Conservation (phyloP, 1,139 yeast genomes). For the Sugiyamaella neomexicana region DNA sequence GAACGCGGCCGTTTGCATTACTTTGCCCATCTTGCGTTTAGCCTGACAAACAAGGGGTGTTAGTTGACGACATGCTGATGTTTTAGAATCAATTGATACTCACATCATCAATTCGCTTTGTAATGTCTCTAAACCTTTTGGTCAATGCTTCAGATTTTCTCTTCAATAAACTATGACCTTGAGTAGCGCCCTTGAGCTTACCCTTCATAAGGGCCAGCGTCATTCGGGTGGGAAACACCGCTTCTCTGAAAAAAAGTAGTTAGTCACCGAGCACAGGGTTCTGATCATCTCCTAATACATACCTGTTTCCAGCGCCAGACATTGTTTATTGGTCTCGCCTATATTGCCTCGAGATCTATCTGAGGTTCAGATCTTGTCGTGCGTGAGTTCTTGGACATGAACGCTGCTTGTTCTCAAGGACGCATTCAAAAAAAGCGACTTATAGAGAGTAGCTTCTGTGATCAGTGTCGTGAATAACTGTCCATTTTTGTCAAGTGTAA, state of each 20-base stretch:
- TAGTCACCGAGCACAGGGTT: not conserved
- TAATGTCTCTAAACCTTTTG: conserved; percentile 92
- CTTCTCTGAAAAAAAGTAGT: conserved; percentile 38
- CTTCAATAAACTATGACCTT: conserved; percentile 89
- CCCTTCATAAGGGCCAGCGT: conserved; percentile 93
- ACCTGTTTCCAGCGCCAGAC: conserved; percentile 42
- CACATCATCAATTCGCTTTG: conserved; percentile 84
- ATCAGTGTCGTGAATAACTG: not conserved
- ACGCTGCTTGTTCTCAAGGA: not conserved
- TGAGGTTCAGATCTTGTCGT: too few species aligned
- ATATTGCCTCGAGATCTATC: not conserved
- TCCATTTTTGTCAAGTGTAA: not conserved
- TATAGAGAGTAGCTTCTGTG: not conserved
- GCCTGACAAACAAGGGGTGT: conserved; percentile 46
- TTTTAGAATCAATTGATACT: conserved; percentile 20
- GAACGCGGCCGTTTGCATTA: conserved; percentile 97
- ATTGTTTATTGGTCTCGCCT: conserved; percentile 21
- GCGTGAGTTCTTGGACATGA: too few species aligned
- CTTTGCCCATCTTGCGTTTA: conserved; percentile 95
- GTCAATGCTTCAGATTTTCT: conserved; percentile 97
- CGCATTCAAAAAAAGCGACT: not conserved
- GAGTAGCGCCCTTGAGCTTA: conserved; percentile 95
- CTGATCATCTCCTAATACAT: not conserved
- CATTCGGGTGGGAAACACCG: conserved; percentile 93
- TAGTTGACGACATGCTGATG: not conserved